These are phyloP conservation scores for Austroboletus niveus DNA, from an alignment of 1,284 basidiomycete species.

Conservation along the genomic window DNA sequence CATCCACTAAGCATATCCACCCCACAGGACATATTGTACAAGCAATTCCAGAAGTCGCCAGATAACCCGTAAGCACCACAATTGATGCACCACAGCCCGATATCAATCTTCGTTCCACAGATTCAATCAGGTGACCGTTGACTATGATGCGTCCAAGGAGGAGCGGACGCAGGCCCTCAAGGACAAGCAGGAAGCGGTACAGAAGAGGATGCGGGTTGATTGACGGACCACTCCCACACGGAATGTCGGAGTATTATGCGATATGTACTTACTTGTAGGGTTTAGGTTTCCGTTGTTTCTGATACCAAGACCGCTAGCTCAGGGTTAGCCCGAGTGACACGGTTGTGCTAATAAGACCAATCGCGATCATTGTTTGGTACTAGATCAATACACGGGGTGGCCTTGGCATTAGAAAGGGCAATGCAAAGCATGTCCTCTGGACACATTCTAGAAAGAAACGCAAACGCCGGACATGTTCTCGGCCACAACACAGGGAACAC, in stretches of 20 bases:
- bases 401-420: slow-evolving; percentile 10
- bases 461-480: slow-evolving; percentile 14
- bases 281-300: not conserved
- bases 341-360: not conserved
- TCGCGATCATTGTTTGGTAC: slow-evolving; percentile 9
- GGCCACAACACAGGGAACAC: slow-evolving; percentile 5
- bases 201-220: slow-evolving; percentile 44
- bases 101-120: slow-evolving; percentile 37
- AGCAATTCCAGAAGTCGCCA: slow-evolving; percentile 86
- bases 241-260: not conserved
- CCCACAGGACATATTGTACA: slow-evolving; percentile 66
- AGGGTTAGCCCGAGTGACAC: not conserved
- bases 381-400: not conserved
- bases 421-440: slow-evolving; percentile 5
- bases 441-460: slow-evolving; percentile 17
- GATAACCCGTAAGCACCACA: slow-evolving; percentile 73
- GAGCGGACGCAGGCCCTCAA: slow-evolving; percentile 74
- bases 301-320: slow-evolving; percentile 5
- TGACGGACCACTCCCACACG: not conserved
- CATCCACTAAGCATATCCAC: slow-evolving; percentile 4
- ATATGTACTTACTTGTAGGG: not conserved
- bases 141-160: slow-evolving; percentile 82
- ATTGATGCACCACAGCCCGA: slow-evolving; percentile 6
- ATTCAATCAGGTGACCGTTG: slow-evolving; percentile 77
- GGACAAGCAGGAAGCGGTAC: slow-evolving; percentile 50